phyloP scores from a whole-genome alignment of 495 filamentous ascomycete species.

The Penicilliopsis zonata region DNA sequence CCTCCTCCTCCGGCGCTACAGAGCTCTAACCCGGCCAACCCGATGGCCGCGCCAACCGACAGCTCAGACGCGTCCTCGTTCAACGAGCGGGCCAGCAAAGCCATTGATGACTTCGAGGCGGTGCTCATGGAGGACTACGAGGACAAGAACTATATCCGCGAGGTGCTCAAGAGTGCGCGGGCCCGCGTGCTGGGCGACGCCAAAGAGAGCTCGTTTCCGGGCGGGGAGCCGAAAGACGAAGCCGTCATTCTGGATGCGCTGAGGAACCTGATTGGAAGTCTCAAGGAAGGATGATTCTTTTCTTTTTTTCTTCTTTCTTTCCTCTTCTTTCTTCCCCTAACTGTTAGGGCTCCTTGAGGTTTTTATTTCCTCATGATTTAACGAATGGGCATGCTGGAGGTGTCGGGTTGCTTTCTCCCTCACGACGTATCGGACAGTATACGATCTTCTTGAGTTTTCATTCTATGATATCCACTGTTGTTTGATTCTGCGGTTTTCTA shows the following conservation, averaged over 20 bases:
- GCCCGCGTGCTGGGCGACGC: constrained; percentile 31
- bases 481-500: too few species aligned
- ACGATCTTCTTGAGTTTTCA: neutral
- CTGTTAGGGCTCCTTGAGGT: too few species aligned
- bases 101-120: constrained; percentile 37
- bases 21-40: constrained; percentile 21
- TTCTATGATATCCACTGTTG: constrained; percentile 1
- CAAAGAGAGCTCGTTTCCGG: constrained; percentile 34
- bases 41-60: constrained; percentile 34
- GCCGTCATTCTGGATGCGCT: constrained; percentile 33
- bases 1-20: constrained; percentile 16
- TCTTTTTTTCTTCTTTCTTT: neutral
- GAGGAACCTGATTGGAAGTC: constrained; percentile 26
- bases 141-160: constrained; percentile 38
- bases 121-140: constrained; percentile 38
- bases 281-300: constrained; percentile 20
- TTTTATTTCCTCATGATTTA: too few species aligned
- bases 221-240: constrained; percentile 35
- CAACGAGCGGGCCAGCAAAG: constrained; percentile 35
- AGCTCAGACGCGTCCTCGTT: constrained; percentile 31
- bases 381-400: neutral
- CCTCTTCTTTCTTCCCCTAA: too few species aligned
- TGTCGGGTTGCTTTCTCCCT: neutral
- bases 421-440: neutral
- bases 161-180: constrained; percentile 36